Base-by-base conservation (phyloP, 495 filamentous ascomycete species). In the Trypethelium eluteriae region DNA sequence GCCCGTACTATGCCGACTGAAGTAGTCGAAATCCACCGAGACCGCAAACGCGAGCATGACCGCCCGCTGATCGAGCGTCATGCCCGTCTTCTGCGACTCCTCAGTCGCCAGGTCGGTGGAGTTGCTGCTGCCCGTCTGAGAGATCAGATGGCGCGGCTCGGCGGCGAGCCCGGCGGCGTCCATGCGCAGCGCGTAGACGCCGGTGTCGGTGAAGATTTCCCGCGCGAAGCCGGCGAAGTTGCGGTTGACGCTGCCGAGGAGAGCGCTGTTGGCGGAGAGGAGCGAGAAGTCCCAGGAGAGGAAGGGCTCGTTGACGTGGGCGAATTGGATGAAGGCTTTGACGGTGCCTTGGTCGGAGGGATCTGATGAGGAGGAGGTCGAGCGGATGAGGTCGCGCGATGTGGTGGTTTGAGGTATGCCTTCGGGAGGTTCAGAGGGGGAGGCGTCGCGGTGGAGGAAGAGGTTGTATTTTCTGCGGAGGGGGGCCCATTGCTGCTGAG, bases 41-140 rank as follows among this genome's bases (percentile, higher is more conserved):
- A 89, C 86, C 18, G 87, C 87, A 2, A 86, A 88, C 18, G 87
- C 87, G 39, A 90, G 78, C 86, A 89, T 89, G 35, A 89, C 82
- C 1, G 87, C 87, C 46, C 87, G 81, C 76, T 89, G 86, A 70
- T 89, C 87, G 6, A 90, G 80, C 25, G 85, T 87, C 86, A 90
- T 87, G 0, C 82, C 85, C 12, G 68, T 46, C 39, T 69, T 66
- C 67, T 68, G 56, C 0, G 66, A 64, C 1, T 68, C 64, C 62
- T 11, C 62, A 47, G 5, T 56, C 64, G 71, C 62, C 32, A 69
- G 64, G 25, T 25, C 25, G 25, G 25, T 25, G 25, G 1, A 0
- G 1, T 25, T 25, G 25, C 25, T 25, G 25, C 25, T 35, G 59
- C 35, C 62, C 66, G 75, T 73, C 18, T 79, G 72, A 3, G 77